Evolutionary conservation across 192 early-diverging fungal species (phyloP).

Genomic region (Rhizophagus sp.): DNA sequence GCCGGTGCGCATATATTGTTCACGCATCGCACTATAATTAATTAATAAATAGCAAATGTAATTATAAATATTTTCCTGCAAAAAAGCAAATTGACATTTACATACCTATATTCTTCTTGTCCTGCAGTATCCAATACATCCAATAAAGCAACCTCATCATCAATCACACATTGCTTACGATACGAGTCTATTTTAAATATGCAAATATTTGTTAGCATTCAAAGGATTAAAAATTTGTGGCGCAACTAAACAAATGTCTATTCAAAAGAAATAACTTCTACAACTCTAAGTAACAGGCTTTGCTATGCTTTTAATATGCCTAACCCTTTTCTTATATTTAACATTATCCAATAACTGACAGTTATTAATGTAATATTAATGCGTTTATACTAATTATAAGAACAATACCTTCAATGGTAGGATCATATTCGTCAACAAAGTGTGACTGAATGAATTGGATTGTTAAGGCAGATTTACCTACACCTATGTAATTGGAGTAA

Average conservation of each 20-base stretch:
- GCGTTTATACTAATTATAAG: neutral
- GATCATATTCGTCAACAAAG: constrained; percentile 92
- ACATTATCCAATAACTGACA: neutral
- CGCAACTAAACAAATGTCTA: too few species aligned
- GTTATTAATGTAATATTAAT: neutral
- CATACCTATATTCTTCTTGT: constrained; percentile 90
- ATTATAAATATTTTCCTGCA: neutral
- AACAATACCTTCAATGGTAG: constrained; percentile 85
- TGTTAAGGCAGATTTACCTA: constrained; percentile 81
- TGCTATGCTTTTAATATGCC: neutral
- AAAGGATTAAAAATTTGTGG: neutral
- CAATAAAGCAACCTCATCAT: constrained; percentile 82
- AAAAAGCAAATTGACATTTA: neutral
- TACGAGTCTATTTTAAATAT: constrained; percentile 75
- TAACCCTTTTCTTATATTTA: neutral
- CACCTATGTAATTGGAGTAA: constrained; percentile 39
- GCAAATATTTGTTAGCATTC: constrained; percentile 1
- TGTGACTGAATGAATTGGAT: constrained; percentile 82
- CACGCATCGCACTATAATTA: constrained; percentile 73
- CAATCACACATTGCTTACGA: constrained; percentile 92
- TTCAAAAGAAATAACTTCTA: neutral
- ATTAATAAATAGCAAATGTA: constrained; percentile 24
- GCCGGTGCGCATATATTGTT: constrained; percentile 96
- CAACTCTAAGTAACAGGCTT: too few species aligned
- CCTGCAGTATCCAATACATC: constrained; percentile 96